A percentile compares a stretch with the other conserved stretches of the same genome.
Evolutionary conservation across 2,329 filamentous ascomycete genomes (phyloP).

Genomic region (Fusarium transvaalense): DNA sequence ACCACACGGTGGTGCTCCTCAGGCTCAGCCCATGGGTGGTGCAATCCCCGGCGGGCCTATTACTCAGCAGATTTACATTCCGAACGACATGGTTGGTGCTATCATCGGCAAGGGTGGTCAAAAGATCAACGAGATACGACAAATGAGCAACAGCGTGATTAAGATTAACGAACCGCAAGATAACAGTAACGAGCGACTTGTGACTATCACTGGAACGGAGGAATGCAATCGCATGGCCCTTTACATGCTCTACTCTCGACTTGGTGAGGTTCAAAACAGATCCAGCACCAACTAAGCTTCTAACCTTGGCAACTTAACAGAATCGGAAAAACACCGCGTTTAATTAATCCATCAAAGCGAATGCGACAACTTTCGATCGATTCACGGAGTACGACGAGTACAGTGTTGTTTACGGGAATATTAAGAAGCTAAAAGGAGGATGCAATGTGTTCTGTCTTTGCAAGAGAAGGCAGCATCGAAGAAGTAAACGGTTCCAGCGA

Average conservation of each 20-base stretch:
- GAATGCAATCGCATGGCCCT: slow-evolving; percentile 99
- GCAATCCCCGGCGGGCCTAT: slow-evolving; percentile 73
- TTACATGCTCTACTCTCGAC: slow-evolving; percentile 98
- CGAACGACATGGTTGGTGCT: slow-evolving; percentile 99
- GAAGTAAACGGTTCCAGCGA: slow-evolving; percentile 4
- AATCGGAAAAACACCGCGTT: slow-evolving; percentile 62
- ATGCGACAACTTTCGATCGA: slow-evolving; percentile 31
- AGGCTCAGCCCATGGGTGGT: slow-evolving; percentile 80
- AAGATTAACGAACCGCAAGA: slow-evolving; percentile 99
- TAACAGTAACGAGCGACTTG: slow-evolving; percentile 97
- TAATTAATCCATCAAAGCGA: slow-evolving; percentile 43
- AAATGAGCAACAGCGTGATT: slow-evolving; percentile 96
- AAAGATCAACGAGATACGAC: slow-evolving; percentile 99
- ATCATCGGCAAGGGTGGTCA: slow-evolving; percentile 99
- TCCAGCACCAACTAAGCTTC: slow-evolving; percentile 43
- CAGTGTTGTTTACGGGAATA: slow-evolving; percentile 19
- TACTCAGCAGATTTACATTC: slow-evolving; percentile 98
- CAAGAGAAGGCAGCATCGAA: slow-evolving; percentile 6
- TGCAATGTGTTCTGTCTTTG: slow-evolving; percentile 28
- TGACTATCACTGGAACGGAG: slow-evolving; percentile 96
- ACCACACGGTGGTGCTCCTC: slow-evolving; percentile 74
- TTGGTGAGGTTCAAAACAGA: slow-evolving; percentile 73
- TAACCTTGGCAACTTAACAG: slow-evolving; percentile 50
- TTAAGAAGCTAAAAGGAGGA: slow-evolving; percentile 42
- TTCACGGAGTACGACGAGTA: slow-evolving; percentile 18